Evolutionary conservation across 108 stramenopile species (phyloP), one percentile per base, ranked within the genome.

Genomic region (Cyclotella atomus): DNA sequence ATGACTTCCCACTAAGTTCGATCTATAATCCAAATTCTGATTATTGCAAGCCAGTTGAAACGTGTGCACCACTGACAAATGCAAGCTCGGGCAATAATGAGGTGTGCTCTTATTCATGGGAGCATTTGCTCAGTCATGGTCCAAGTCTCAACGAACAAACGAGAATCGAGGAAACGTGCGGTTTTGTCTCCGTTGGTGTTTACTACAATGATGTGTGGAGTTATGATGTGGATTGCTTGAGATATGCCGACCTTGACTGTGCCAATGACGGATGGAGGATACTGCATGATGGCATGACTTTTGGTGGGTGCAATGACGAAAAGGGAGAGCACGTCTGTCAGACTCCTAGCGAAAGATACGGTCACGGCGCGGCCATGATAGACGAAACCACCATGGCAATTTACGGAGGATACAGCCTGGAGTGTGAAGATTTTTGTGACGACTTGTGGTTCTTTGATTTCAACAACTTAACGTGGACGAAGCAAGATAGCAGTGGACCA

Each of bases 341-440:
- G 17, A 60, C 65, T 43, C 94, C 94, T 0, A 73, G 61, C 52
- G 94, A 94, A 73, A 68, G 94, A 1, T 94, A 83, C 68, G 69
- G 77, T 24, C 95, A 95, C 32, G 89, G 88, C 10, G 86, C 91
- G 14, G 77, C 89, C n/a, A 70, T 91, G 79, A 60, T 94, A 38
- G 82, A 87, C 64, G 84, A 87, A 64, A 65, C 64, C 32, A 88
- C 84, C n/a, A 84, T 95, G 88, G 67, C 86, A 2, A 66, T 95
- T 14, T 95, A 86, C 57, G 94, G 92, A 27, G 94, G 94, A 1
- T 94, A 91, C 70, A 72, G 75, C 21, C 85, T 87, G 10, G 71
- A 85, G 14, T 95, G 94, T 71, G 88, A 87, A 64, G 94, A 95
- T 74, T 95, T 89, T 60, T 95, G 94, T 62, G 87, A 87, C 56